Base-by-base conservation (phyloP, 306 rosid genomes). In the Prunus mume region DNA sequence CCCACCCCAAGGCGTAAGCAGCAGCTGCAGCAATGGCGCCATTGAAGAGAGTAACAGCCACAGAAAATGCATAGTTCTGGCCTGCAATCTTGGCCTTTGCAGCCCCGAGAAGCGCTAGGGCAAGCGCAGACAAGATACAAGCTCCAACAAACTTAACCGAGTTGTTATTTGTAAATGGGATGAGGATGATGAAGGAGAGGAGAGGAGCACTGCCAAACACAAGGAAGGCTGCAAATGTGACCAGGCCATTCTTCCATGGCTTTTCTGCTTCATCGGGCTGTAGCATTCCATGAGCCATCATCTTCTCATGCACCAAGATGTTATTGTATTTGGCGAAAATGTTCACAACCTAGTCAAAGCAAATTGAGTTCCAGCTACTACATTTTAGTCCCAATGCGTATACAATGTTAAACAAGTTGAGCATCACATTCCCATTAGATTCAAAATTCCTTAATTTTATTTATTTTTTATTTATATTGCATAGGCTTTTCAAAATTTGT, bases 241-340 rank as follows among this genome's bases (percentile, higher is more conserved):
- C 74, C 3, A 85, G 74, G n/a, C 88, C 90, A 43, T 83, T 84
- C 87, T 85, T 90, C 90, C 91, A 85, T 0, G 96, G 90, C 80
- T 84, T 80, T 47, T 78, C 90, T 76, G 86, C 88, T 64, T 82
- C 57, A 2, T 84, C 84, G 3, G 88, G 79, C 4, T 81, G 85
- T 50, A 79, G 72, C 76, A 67, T 77, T 81, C 88, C 90, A 58
- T 81, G 70, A 46, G 86, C 84, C 32, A 51, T 77, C 91, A 89
- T 85, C 75, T 83, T 88, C 56, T 88, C 89, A 50, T 82, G 88
- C 78, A 90, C 90, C 72, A 85, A 12, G n/a, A 87, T 81, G 86
- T 78, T 83, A 28, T 71, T 82, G 86, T 88, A 86, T 68, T 88
- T 87, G 54, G 88, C 83, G 28, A 91, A 87, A 82, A 85, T 82